Evolutionary conservation across 345 rosid genomes (phyloP), one percentile per base, ranked within the genome.

Genomic region (Stellera chamaejasme): DNA sequence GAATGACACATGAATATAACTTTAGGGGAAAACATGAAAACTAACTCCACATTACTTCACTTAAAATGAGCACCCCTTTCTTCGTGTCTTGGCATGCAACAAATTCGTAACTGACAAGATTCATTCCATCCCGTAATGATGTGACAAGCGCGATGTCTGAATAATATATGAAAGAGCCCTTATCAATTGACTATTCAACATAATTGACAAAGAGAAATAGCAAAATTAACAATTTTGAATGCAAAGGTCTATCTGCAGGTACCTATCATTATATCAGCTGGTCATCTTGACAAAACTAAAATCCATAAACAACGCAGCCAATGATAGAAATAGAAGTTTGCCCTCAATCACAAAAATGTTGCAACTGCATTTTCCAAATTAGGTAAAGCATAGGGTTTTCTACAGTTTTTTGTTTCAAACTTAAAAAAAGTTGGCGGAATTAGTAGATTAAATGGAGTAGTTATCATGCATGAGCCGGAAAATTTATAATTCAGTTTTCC

Each of bases 51-150:
- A 65, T 82, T 87, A 94, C 97, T 75, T 94, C 99, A 70, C 99
- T 94, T 64, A 94, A 97, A 75, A 94, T 94, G 57, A 94, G 96
- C 72, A 94, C 99, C 23, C 99, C 99, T 68, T 90, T 94, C 81
- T 94, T 94, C 10, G 80, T 74, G 52, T 80, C 97, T 79, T 94
- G 99, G 78, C 99, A 94, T 49, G 99, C 96, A 58, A 94, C 99
- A 74, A 94, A 94, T 70, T 94, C 99, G 57, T 90, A 94, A 66
- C 97, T 93, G 61, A 93, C 99, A 67, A 93, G 97, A 77, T 93
- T 93, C 99, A 93, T 93, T 65, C 99, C 99, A 69, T 93, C 99
- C 78, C 99, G 82, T 78, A 93, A 63, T 65, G 99, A 93, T 50
- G 99, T 89, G 44, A 93, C 99, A 19, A 93, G 96, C 55, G 97